These are phyloP conservation scores for Alectoria sarmentosa DNA, from an alignment of 495 filamentous ascomycete genomes.

Conservation along the genomic window DNA sequence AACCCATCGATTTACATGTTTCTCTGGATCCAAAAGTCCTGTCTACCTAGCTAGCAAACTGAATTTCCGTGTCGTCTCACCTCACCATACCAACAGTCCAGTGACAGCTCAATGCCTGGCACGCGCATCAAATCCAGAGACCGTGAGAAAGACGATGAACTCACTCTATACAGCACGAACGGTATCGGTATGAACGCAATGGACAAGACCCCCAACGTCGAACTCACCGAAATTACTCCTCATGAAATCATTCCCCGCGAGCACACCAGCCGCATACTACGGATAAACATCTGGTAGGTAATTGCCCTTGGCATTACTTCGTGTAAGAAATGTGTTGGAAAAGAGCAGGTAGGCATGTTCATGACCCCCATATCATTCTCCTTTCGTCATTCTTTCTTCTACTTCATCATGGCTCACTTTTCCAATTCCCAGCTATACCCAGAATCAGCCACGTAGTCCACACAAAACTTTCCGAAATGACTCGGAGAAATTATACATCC, in stretches of 20 bases:
- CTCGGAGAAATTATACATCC: too few species aligned
- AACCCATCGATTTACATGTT: constrained; percentile 11
- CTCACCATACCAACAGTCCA: constrained; percentile 1
- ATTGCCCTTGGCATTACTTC: constrained; percentile 40
- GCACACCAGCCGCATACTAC: constrained; percentile 40
- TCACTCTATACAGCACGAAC: constrained; percentile 32
- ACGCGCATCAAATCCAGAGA: too few species aligned
- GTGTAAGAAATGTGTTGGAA: too few species aligned
- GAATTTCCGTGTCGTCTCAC: constrained; percentile 2
- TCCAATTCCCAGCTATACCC: too few species aligned
- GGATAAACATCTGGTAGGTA: constrained; percentile 37
- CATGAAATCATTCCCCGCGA: constrained; percentile 47
- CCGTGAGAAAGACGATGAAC: constrained; percentile 16
- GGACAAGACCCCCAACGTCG: constrained; percentile 51
- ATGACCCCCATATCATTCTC: too few species aligned
- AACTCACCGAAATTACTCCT: constrained; percentile 44
- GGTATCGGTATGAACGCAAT: constrained; percentile 37
- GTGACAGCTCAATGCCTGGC: neutral
- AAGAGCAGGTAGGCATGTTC: too few species aligned
- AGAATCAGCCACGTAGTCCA: too few species aligned
- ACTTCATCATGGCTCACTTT: too few species aligned
- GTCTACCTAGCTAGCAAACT: constrained; percentile 7
- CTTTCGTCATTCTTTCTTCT: too few species aligned
- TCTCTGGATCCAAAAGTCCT: neutral
- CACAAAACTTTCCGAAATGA: too few species aligned